Percentiles rank a stretch among this genome's conserved stretches.
Evolutionary conservation across 2,329 filamentous ascomycete genomes (phyloP).

Genomic region (Aschersonia sp.): DNA sequence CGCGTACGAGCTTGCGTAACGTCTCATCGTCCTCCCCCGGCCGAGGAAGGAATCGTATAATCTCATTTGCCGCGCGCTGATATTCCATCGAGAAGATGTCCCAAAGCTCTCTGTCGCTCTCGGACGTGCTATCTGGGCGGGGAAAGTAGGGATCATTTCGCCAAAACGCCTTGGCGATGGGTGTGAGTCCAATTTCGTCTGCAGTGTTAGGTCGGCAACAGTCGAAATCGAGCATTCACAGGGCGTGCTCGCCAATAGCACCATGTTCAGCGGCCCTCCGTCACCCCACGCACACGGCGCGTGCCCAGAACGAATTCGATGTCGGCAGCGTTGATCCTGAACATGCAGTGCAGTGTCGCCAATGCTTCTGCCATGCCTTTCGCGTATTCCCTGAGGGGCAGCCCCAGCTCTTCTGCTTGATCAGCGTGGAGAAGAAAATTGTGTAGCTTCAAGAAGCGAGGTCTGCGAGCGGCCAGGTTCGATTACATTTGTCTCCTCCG

Average conservation of each 20-base stretch:
- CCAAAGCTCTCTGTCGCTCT: slow-evolving; percentile 1
- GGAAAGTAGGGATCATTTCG: slow-evolving; percentile 38
- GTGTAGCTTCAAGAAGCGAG: slow-evolving; percentile 22
- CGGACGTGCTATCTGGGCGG: slow-evolving; percentile 13
- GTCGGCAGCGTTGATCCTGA: slow-evolving; percentile 32
- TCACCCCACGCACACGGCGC: not conserved
- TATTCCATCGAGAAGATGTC: slow-evolving; percentile 1
- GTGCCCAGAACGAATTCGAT: slow-evolving; percentile 38
- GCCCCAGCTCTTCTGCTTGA: slow-evolving; percentile 28
- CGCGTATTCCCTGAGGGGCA: slow-evolving; percentile 22
- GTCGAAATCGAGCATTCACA: slow-evolving; percentile 36
- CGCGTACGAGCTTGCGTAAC: slow-evolving; percentile 1
- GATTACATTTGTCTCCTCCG: slow-evolving; percentile 8
- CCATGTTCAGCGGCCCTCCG: not conserved
- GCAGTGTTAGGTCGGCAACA: slow-evolving; percentile 18
- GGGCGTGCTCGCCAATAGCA: slow-evolving; percentile 15
- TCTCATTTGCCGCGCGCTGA: slow-evolving; percentile 1
- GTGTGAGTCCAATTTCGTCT: slow-evolving; percentile 22
- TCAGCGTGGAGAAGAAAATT: slow-evolving; percentile 35
- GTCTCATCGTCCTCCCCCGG: slow-evolving; percentile 2
- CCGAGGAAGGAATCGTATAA: not conserved
- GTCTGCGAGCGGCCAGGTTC: not conserved
- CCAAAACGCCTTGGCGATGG: slow-evolving; percentile 27
- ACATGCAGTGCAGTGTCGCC: slow-evolving; percentile 34
- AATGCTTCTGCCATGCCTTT: slow-evolving; percentile 32